These are phyloP conservation scores for Colletotrichum caudatum DNA, from an alignment of 2,329 filamentous ascomycete genomes.

Conservation along the genomic window DNA sequence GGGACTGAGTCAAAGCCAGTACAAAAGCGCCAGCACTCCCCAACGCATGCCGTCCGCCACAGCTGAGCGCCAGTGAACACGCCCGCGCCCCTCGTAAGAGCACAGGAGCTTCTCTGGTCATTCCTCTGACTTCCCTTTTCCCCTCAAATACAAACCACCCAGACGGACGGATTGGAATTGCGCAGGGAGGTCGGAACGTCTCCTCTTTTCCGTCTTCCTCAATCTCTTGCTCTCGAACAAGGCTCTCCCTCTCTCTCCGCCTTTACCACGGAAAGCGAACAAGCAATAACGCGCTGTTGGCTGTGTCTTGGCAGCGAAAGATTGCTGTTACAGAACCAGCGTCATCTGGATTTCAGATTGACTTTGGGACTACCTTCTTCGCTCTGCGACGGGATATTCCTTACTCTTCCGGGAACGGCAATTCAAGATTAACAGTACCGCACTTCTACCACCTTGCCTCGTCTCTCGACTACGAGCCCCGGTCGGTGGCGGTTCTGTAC, in stretches of 20 bases:
- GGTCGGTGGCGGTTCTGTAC: slow-evolving; percentile 29
- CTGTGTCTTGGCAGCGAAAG: slow-evolving; percentile 13
- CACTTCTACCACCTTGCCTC: slow-evolving; percentile 1
- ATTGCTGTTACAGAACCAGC: slow-evolving; percentile 1
- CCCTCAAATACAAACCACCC: slow-evolving; percentile 34
- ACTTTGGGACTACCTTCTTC: slow-evolving; percentile 12
- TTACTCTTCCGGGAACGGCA: slow-evolving; percentile 31
- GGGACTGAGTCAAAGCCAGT: slow-evolving; percentile 54
- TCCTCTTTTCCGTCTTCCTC: slow-evolving; percentile 24
- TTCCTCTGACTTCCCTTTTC: slow-evolving; percentile 22
- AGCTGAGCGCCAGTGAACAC: slow-evolving; percentile 44
- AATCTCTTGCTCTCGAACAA: not conserved
- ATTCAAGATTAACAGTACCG: slow-evolving; percentile 6
- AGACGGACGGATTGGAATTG: slow-evolving; percentile 24
- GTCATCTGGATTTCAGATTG: slow-evolving; percentile 20
- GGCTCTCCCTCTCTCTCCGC: not conserved
- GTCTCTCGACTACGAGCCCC: not conserved
- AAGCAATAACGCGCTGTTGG: not conserved
- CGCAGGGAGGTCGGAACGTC: slow-evolving; percentile 14
- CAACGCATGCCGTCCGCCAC: slow-evolving; percentile 43
- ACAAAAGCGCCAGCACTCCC: slow-evolving; percentile 51
- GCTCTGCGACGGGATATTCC: slow-evolving; percentile 34
- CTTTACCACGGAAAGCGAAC: not conserved
- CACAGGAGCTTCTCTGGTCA: slow-evolving; percentile 29
- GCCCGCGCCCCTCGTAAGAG: slow-evolving; percentile 36